Evolutionary conservation across 306 rosid species (phyloP), one percentile per base, ranked within the genome.

Genomic region (Vachellia pachyceras): DNA sequence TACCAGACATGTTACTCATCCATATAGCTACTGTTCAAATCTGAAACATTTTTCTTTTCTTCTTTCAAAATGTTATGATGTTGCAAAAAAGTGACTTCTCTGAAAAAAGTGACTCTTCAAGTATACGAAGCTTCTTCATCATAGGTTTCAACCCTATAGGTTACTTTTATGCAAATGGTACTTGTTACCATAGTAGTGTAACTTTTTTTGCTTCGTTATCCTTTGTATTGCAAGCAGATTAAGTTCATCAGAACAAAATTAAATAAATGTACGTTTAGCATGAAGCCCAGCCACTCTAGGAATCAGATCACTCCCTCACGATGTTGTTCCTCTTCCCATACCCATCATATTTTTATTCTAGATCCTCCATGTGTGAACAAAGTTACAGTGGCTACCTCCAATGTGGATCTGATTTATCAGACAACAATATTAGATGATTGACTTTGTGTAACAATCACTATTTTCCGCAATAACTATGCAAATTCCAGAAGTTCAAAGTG

Each of bases 181-280:
- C 17, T 10, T 11, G 36, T 12, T 20, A 42, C 7, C 35, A 20
- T 10, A 69, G 36, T 11, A 42, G 20, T 5, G 6, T 41, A 40
- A 68, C 35, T 8, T 57, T 57, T n/a, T 40, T 20, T 33, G 66
- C 18, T 13, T 1, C 65, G 22, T 22, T 33, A 61, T 5, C n/a
- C 68, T 61, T 29, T 12, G 5, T 14, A 47, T 15, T 33, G 49
- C 23, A 36, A 11, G 54, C 77, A 42, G 66, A 57, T 61, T 17
- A 60, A 71, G 82, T 41, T 20, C 80, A 22, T 68, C 10, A 75
- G 46, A 49, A 81, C 13, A 14, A 33, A 75, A 69, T 67, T 40
- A 76, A 68, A 44, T 44, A n/a, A 82, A 82, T 20, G n/a, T 20
- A 55, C 12, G 49, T 55, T 39, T 52, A 69, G 75, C 60, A 60